These are phyloP conservation scores for Puccinia hordei DNA, from an alignment of 1,284 basidiomycete species.

Conservation along the genomic window DNA sequence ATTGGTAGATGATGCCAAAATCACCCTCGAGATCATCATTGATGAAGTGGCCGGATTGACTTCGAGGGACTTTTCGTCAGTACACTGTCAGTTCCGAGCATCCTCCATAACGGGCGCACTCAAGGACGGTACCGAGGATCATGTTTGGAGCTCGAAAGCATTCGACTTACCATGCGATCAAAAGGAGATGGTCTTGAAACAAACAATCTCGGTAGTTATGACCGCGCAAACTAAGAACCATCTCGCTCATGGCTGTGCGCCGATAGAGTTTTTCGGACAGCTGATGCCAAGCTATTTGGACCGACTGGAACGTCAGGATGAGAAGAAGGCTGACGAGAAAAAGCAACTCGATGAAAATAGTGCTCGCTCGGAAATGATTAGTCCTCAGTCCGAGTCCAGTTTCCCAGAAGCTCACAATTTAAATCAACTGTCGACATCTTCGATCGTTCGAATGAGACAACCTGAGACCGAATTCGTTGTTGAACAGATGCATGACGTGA, in stretches of 20 bases:
- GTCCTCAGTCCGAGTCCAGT: constrained; percentile 49
- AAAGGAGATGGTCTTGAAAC: constrained; percentile 76
- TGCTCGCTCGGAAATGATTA: constrained; percentile 60
- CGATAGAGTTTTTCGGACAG: constrained; percentile 83
- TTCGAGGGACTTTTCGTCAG: constrained; percentile 76
- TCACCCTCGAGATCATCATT: constrained; percentile 65
- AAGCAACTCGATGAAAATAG: constrained; percentile 75
- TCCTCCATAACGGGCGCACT: constrained; percentile 75
- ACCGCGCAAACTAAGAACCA: constrained; percentile 74
- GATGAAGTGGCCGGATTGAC: constrained; percentile 75
- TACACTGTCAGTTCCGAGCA: constrained; percentile 80
- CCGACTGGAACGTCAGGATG: constrained; percentile 86
- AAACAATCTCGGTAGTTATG: constrained; percentile 75
- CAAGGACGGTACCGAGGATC: constrained; percentile 70
- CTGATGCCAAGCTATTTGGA: constrained; percentile 78
- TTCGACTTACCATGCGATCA: constrained; percentile 73
- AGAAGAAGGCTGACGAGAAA: constrained; percentile 70
- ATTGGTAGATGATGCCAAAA: constrained; percentile 39
- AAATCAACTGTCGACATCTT: constrained; percentile 51
- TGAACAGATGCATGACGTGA: constrained; percentile 83
- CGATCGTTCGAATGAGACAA: constrained; percentile 73
- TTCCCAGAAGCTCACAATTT: constrained; percentile 29
- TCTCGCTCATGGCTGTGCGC: constrained; percentile 73
- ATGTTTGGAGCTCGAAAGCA: constrained; percentile 71
- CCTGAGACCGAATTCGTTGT: constrained; percentile 90